Base-by-base conservation (phyloP, 164 flowering plant genomes). In the Houttuynia cordata region DNA sequence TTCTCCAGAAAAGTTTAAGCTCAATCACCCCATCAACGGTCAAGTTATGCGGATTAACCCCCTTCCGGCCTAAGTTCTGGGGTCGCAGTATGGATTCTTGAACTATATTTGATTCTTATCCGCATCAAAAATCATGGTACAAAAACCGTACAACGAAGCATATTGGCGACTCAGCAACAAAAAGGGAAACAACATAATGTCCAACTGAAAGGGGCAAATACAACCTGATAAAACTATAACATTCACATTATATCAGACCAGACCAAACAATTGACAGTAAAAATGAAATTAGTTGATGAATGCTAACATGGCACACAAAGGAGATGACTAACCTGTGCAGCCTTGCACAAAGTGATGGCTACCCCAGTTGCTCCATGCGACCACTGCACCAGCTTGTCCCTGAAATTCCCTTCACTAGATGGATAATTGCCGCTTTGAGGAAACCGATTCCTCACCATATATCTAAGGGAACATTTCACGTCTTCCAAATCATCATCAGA, bases 331-430 rank as follows among this genome's bases (percentile, higher is more conserved):
- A 87, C 97, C 91, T 85, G 75, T 3, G 87, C 75, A 14, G 96
- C 97, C 71, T 87, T 87, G 76, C 84, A 77, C 9, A 91, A 78
- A 6, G 93, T 79, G 56, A 87, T 71, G 64, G 80, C 83, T 67
- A 91, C 74, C 19, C 91, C 84, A 21, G 85, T 66, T 18, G 93
- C 96, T 19, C 97, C 97, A 70, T 86, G 97, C 25, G 87, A 80
- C 97, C 97, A 91, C 61, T 91, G 97, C 51, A 87, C 91, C 59
- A 91, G 70, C 76, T 78, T 86, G 69, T 86, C 93, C 63, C 87
- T 81, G 13, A 79, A 75, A 71, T 82, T 86, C 20, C 93, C 88
- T 72, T 87, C 95, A 58, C 86, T 83, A 19, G 82, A 75, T 0
- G 97, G 97, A 61, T 91, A 91, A 62, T 91, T 91, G 20, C 95